These are phyloP conservation scores for Pythium aristosporum DNA, from an alignment of 352 stramenopile genomes.

Conservation along the genomic window DNA sequence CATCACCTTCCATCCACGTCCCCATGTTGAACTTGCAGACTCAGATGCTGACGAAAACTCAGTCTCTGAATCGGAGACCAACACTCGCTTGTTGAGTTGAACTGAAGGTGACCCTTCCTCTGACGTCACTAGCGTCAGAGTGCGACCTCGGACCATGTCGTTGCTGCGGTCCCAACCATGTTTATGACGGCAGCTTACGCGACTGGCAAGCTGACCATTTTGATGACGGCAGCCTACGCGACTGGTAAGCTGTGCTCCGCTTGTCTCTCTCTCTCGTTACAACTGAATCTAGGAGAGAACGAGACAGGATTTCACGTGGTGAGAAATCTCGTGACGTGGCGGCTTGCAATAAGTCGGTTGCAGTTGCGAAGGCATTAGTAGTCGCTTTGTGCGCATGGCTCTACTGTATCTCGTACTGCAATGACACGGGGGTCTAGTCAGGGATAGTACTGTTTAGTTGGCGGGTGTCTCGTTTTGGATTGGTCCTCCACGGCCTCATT, in stretches of 20 bases:
- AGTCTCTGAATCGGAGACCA: constrained; percentile 2
- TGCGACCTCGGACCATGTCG: not conserved
- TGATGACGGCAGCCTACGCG: no score
- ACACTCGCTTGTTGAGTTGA: constrained; percentile 13
- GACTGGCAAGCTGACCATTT: not conserved
- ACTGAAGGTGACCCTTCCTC: constrained; percentile 7
- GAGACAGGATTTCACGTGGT: not conserved
- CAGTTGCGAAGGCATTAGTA: constrained; percentile 10
- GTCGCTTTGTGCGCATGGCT: not conserved
- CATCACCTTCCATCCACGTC: no score
- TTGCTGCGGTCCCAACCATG: constrained; percentile 4
- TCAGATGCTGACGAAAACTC: constrained; percentile 7
- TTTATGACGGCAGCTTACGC: constrained; percentile 19
- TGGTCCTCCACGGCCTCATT: no score
- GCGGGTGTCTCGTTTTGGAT: no score
- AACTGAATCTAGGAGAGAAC: not conserved
- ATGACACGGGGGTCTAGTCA: no score
- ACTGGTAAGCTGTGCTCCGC: no score
- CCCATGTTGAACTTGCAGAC: constrained; percentile 12
- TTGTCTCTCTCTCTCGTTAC: not conserved
- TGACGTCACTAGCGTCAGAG: constrained; percentile 6
- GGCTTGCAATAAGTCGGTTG: not conserved
- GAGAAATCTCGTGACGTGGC: constrained; percentile 10
- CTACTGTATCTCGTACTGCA: not conserved
- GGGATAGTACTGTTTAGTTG: no score